A percentile compares a stretch with the other conserved stretches of the same genome.
These are phyloP conservation scores for Talaromyces liani DNA, from an alignment of 495 filamentous ascomycete genomes.

Conservation along the genomic window DNA sequence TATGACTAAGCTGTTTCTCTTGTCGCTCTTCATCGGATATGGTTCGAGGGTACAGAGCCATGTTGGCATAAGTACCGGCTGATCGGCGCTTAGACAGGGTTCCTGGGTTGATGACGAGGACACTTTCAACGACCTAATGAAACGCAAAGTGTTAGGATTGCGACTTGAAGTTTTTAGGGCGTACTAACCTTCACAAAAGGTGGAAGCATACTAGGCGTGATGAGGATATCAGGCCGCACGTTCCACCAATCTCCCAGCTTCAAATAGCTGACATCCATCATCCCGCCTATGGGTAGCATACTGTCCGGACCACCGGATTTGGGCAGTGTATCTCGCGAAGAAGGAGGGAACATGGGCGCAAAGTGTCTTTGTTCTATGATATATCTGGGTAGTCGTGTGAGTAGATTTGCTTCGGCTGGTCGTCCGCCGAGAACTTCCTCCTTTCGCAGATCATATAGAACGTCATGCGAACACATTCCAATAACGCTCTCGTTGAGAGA, in stretches of 20 bases:
- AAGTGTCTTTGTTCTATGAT: slow-evolving; percentile 85
- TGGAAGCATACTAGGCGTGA: slow-evolving; percentile 74
- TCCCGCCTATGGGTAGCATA: slow-evolving; percentile 57
- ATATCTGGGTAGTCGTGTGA: slow-evolving; percentile 61
- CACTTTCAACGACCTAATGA: slow-evolving; percentile 70
- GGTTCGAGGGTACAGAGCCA: slow-evolving; percentile 60
- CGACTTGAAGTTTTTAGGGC: not conserved
- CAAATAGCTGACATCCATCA: slow-evolving; percentile 75
- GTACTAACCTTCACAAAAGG: slow-evolving; percentile 78
- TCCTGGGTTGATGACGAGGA: slow-evolving; percentile 82
- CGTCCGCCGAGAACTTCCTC: slow-evolving; percentile 62
- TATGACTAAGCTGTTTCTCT: slow-evolving; percentile 57
- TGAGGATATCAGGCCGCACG: slow-evolving; percentile 74
- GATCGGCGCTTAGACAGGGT: slow-evolving; percentile 74
- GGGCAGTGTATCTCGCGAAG: slow-evolving; percentile 56
- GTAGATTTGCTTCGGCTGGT: slow-evolving; percentile 46
- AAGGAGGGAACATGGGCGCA: slow-evolving; percentile 79
- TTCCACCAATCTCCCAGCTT: slow-evolving; percentile 87
- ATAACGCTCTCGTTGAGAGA: slow-evolving; percentile 78
- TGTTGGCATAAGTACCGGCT: slow-evolving; percentile 71
- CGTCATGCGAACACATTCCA: slow-evolving; percentile 75
- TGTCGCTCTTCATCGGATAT: slow-evolving; percentile 52
- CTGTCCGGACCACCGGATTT: slow-evolving; percentile 51
- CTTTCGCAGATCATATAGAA: slow-evolving; percentile 69
- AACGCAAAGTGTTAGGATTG: slow-evolving; percentile 1